phyloP scores from a whole-genome alignment of 192 early-diverging fungal species.

The Coemansia sp. region DNA sequence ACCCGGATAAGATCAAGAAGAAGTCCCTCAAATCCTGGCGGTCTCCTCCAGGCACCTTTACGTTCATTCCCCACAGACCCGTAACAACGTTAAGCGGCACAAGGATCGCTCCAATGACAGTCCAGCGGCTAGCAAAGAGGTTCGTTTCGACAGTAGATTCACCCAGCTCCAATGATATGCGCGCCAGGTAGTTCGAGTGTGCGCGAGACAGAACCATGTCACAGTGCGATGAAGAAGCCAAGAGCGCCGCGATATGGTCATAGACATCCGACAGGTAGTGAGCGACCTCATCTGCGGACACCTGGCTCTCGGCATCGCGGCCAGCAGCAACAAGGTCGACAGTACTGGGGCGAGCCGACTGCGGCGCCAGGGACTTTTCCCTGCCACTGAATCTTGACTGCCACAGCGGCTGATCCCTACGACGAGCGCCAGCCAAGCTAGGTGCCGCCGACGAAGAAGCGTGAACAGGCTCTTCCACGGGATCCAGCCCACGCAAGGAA shows the following conservation, averaged over 20 bases:
- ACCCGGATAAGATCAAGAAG: conserved; percentile 29
- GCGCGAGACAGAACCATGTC: conserved; percentile 69
- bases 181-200: conserved; percentile 71
- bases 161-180: conserved; percentile 65
- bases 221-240: conserved; percentile 66
- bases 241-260: conserved; percentile 70
- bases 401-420: conserved; percentile 14
- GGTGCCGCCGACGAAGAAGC: neutral
- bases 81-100: conserved; percentile 88
- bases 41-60: conserved; percentile 43
- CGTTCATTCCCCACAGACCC: conserved; percentile 65
- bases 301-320: neutral
- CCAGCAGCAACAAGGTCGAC: conserved; percentile 14
- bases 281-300: conserved; percentile 55
- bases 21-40: conserved; percentile 24
- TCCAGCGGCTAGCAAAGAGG: conserved; percentile 78
- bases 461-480: neutral
- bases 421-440: neutral
- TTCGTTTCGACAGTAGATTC: conserved; percentile 75
- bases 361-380: conserved; percentile 8
- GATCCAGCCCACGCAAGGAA: neutral
- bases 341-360: conserved; percentile 22
- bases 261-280: conserved; percentile 77
- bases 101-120: conserved; percentile 80
- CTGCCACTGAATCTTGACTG: conserved; percentile 10